Evolutionary conservation across 2,329 filamentous ascomycete species (phyloP), one percentile per base, ranked within the genome.

Genomic region (Akanthomyces muscarius): DNA sequence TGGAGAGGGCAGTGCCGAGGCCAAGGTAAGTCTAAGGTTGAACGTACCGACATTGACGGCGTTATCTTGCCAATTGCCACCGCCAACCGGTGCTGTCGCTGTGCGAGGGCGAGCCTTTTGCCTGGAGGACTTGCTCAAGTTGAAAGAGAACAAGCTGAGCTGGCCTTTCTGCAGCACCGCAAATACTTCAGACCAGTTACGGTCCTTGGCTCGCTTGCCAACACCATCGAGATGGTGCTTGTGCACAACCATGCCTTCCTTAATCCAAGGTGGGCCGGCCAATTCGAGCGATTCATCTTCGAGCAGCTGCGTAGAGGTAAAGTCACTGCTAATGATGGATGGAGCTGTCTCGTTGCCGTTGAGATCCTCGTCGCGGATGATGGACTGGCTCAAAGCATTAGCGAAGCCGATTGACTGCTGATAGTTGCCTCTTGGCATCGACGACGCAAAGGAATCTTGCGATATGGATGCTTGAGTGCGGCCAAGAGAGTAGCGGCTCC

Each of bases 61-160:
- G 72, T 96, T 98, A 68, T 97, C 93, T 74, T 94, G 94, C 95
- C 95, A 99, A 74, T 99, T 98, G 28, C 95, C 95, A 65, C 95
- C 95, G 67, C 95, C 95, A 2, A 11, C 83, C 83, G 63, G 80
- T 81, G 59, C 65, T 80, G 80, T 64, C 81, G 80, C 78, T 44
- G 77, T 75, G 58, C 83, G 80, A 10, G 75, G 80, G 66, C 85
- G 86, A 66, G 77, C 81, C 74, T 91, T 92, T 68, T 87, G 83
- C 41, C 88, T 83, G 68, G 87, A 79, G 1, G 90, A 91, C 73
- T 95, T 95, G 66, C 87, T 88, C n/a, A 87, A 83, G 53, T 87
- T 89, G 77, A 99, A 99, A 0, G 92, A 96, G 77, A 99, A 99
- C 8, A 99, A 80, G 61, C 92, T 93, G 81, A 99, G 87, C 73